Percentiles rank a stretch among this genome's conserved stretches.
phyloP scores from a whole-genome alignment of 371 early-diverging fungal species.

The Sanchytrium tribonematis region DNA sequence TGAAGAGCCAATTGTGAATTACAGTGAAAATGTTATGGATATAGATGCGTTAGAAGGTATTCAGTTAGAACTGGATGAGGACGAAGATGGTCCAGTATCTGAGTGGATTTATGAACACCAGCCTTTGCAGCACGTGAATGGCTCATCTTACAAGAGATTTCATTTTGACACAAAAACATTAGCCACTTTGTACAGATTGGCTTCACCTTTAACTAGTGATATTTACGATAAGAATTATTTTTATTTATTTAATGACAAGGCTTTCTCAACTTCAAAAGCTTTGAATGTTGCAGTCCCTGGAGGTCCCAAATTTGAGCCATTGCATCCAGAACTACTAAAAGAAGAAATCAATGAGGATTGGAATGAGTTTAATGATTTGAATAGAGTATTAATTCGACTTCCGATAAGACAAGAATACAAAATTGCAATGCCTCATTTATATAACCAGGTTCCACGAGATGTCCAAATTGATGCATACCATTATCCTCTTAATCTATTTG shows the following conservation, averaged over 20 bases:
- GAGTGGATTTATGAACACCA: conserved; percentile 94
- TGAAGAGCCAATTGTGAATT: conserved; percentile 89
- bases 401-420: conserved; percentile 92
- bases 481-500: conserved; percentile 62
- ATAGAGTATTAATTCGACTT: conserved; percentile 92
- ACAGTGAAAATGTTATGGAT: conserved; percentile 86
- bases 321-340: conserved; percentile 46
- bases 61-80: conserved; percentile 88
- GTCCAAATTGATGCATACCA: conserved; percentile 80
- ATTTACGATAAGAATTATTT: conserved; percentile 78
- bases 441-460: conserved; percentile 76
- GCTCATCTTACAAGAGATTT: conserved; percentile 70
- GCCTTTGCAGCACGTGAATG: conserved; percentile 57
- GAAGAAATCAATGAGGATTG: conserved; percentile 92
- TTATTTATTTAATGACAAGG: conserved; percentile 71
- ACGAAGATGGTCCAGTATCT: conserved; percentile 67
- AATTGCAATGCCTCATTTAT: conserved; percentile 88
- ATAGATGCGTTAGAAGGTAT: conserved; percentile 89
- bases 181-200: conserved; percentile 72
- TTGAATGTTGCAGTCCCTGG: conserved; percentile 95
- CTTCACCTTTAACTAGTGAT: conserved; percentile 73
- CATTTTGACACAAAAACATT: conserved; percentile 67
- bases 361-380: conserved; percentile 98
- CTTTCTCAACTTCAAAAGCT: conserved; percentile 88
- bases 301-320: conserved; percentile 90